Evolutionary conservation across 2,329 filamentous ascomycete species (phyloP).

Genomic region (Gaeumannomyces tritici): DNA sequence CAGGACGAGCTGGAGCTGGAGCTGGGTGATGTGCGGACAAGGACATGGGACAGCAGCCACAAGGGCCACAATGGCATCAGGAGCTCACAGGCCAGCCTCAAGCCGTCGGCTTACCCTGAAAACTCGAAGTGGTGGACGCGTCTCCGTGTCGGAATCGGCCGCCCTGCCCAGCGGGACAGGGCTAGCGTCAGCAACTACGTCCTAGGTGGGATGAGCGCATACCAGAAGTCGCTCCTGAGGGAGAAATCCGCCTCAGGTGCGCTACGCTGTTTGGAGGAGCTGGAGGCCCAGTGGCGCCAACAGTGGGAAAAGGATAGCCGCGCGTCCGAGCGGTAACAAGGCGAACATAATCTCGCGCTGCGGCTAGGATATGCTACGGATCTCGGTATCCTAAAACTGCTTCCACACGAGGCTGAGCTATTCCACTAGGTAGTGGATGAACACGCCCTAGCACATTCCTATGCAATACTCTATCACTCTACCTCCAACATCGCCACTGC

Average conservation of each 20-base stretch:
- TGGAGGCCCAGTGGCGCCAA: conserved; percentile 28
- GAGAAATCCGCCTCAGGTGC: conserved; percentile 42
- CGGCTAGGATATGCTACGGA: too few species aligned
- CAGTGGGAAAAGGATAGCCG: conserved; percentile 1
- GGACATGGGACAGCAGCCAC: conserved; percentile 52
- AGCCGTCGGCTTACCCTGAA: conserved; percentile 22
- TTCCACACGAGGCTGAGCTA: neutral
- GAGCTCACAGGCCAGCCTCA: conserved; percentile 47
- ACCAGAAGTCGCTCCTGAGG: conserved; percentile 41
- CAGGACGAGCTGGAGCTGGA: conserved; percentile 80
- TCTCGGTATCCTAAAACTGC: neutral
- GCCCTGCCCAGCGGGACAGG: conserved; percentile 60
- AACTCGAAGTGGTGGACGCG: conserved; percentile 39
- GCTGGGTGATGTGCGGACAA: conserved; percentile 57
- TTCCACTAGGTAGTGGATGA: too few species aligned
- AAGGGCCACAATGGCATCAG: conserved; percentile 69
- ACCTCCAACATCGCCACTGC: too few species aligned
- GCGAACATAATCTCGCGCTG: neutral
- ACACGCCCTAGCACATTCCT: too few species aligned
- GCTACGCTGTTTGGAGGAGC: conserved; percentile 35
- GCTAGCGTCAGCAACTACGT: conserved; percentile 69
- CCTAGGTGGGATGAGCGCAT: conserved; percentile 51
- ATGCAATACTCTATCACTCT: too few species aligned
- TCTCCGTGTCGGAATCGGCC: conserved; percentile 79
- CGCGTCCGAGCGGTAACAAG: too few species aligned